Conservation (phyloP, 345 rosid genomes). For the Gossypium anomalum region DNA sequence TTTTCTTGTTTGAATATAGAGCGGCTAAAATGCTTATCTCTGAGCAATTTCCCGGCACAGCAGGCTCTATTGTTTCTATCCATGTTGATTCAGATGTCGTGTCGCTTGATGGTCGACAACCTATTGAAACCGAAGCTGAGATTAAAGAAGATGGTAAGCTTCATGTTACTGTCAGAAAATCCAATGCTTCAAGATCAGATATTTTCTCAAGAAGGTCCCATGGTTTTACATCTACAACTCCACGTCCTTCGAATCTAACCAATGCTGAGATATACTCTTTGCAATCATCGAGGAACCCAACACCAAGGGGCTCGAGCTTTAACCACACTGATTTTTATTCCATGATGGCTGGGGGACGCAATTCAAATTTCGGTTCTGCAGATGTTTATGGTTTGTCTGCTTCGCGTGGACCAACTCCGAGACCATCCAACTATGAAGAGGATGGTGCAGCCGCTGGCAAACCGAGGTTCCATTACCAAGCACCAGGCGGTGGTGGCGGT, state of each 20-base stretch:
- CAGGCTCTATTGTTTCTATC: conserved; percentile 62
- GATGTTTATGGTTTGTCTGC: conserved; percentile 48
- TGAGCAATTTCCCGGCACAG: conserved; percentile 69
- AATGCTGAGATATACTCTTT: conserved; percentile 66
- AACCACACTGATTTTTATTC: conserved; percentile 66
- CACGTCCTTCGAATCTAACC: conserved; percentile 66
- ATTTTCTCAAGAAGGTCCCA: conserved; percentile 55
- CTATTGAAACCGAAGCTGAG: conserved; percentile 66
- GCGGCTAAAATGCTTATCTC: conserved; percentile 58
- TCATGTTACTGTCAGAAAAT: conserved; percentile 63
- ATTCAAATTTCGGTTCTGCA: conserved; percentile 68
- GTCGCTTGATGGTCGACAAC: conserved; percentile 68
- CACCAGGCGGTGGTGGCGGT: no score
- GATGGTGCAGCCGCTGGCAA: no score
- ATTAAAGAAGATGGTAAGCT: conserved; percentile 62
- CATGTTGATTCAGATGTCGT: conserved; percentile 67
- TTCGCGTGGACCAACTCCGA: no score
- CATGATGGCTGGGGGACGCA: conserved; percentile 60
- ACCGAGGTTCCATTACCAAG: no score
- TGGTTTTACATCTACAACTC: conserved; percentile 45
- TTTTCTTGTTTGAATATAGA: conserved; percentile 63
- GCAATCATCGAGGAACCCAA: conserved; percentile 63
- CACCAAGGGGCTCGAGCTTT: conserved; percentile 68
- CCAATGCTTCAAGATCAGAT: conserved; percentile 70
- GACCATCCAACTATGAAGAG: no score